These are phyloP conservation scores for Gillenia trifoliata DNA, from an alignment of 306 rosid species.

Conservation along the genomic window DNA sequence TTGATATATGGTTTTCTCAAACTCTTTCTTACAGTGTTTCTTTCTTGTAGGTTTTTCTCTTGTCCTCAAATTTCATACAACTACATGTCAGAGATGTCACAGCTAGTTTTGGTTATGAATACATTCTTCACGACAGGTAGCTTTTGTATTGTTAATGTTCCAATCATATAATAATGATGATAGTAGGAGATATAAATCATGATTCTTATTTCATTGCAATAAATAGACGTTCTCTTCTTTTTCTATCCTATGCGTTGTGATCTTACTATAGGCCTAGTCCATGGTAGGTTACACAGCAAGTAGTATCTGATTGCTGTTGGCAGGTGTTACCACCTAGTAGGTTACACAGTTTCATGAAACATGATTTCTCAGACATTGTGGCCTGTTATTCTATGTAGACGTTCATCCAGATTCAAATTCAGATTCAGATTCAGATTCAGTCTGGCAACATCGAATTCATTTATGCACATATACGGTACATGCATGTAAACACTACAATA, in stretches of 20 bases:
- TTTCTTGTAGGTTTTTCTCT: conserved; percentile 70
- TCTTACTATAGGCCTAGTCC: neutral
- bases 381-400: neutral
- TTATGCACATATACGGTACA: neutral
- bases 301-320: neutral
- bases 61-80: conserved; percentile 83
- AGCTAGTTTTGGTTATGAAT: conserved; percentile 84
- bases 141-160: neutral
- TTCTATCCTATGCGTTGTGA: neutral
- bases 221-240: neutral
- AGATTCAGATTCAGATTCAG: neutral
- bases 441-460: neutral
- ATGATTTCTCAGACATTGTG: neutral
- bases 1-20: neutral
- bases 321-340: neutral
- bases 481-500: neutral
- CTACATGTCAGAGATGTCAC: conserved; percentile 85
- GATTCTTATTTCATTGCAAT: neutral
- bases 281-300: neutral
- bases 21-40: neutral
- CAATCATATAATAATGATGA: conserved; percentile 4
- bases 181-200: neutral
- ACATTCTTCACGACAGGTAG: conserved; percentile 90
- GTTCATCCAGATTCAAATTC: too few species aligned
- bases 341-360: neutral